Conservation (phyloP, 2,329 filamentous ascomycete species). For the Beauveria asiatica region DNA sequence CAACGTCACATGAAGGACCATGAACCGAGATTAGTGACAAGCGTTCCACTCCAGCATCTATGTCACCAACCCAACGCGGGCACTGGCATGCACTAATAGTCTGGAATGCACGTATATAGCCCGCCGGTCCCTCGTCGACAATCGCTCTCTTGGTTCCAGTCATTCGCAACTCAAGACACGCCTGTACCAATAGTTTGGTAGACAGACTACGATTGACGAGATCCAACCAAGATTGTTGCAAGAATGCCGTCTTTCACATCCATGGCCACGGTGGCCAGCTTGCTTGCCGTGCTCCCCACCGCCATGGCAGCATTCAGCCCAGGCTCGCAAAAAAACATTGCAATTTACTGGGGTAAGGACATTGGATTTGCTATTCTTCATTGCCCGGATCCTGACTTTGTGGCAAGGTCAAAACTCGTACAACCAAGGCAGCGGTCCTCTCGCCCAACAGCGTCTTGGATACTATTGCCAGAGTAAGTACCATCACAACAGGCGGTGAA, state of each 20-base stretch:
- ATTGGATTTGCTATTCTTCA: no score
- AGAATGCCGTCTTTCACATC: constrained; percentile 2
- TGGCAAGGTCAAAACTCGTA: constrained; percentile 51
- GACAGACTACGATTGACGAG: neutral
- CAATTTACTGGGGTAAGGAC: constrained; percentile 55
- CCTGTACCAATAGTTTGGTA: neutral
- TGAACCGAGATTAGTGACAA: neutral
- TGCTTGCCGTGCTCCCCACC: constrained; percentile 20
- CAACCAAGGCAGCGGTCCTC: constrained; percentile 31
- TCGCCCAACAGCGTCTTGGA: constrained; percentile 45
- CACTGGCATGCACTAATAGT: neutral
- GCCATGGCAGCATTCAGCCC: constrained; percentile 36
- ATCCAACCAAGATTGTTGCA: neutral
- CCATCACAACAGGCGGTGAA: no score
- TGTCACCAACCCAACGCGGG: neutral
- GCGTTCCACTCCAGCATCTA: neutral
- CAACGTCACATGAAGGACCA: constrained; percentile 6
- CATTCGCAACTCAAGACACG: neutral
- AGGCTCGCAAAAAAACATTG: constrained; percentile 44
- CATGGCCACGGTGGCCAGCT: constrained; percentile 15
- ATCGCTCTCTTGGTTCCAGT: neutral
- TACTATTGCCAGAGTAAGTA: constrained; percentile 51
- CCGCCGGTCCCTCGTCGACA: neutral
- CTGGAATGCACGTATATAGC: constrained; percentile 3
- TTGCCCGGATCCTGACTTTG: neutral